Conservation (phyloP, 306 rosid species). For the Senna siamea region DNA sequence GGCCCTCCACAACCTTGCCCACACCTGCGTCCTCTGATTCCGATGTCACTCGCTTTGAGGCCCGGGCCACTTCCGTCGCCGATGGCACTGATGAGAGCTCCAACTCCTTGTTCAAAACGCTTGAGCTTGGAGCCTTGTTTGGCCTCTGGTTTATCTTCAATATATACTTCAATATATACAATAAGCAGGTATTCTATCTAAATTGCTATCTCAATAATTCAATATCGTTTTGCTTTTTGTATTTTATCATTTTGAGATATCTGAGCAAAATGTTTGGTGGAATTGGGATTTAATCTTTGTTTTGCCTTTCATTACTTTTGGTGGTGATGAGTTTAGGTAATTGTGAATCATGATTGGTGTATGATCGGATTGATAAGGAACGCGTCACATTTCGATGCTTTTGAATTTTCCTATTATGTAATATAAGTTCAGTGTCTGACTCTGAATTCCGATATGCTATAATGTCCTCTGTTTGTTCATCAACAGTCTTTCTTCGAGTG, state of each 20-base stretch:
- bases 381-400: too few species aligned
- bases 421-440: background rate
- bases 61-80: slow-evolving; percentile 64
- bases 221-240: background rate
- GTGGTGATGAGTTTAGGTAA: background rate
- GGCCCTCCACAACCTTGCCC: slow-evolving; percentile 57
- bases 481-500: background rate
- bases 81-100: slow-evolving; percentile 53
- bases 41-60: slow-evolving; percentile 45
- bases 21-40: slow-evolving; percentile 38
- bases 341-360: background rate
- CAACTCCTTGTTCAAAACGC: slow-evolving; percentile 55
- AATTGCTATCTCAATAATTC: background rate
- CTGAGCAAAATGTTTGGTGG: background rate
- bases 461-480: background rate
- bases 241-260: background rate
- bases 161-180: slow-evolving; percentile 93
- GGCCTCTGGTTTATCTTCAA: slow-evolving; percentile 94
- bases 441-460: background rate
- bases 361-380: slow-evolving; percentile 1
- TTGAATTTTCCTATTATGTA: background rate
- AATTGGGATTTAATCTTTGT: background rate
- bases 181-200: slow-evolving; percentile 71
- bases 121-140: slow-evolving; percentile 79
- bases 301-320: background rate